phyloP scores from a whole-genome alignment of 331 rosid species.

The Quercus phellos region DNA sequence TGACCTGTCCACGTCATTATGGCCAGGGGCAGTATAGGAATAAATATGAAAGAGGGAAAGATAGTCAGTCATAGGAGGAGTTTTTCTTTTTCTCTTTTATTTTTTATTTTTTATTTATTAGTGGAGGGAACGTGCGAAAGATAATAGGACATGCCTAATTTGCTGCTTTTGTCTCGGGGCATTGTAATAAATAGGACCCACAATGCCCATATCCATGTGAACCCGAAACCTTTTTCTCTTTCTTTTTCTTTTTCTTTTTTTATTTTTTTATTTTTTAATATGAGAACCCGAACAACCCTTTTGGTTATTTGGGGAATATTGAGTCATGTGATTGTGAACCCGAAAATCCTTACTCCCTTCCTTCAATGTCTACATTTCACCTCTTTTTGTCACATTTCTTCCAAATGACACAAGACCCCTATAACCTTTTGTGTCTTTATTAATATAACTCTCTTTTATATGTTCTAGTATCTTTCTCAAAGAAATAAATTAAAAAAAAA shows the following conservation, averaged over 20 bases:
- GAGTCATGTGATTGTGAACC: slow-evolving; percentile 41
- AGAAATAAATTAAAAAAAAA: no score
- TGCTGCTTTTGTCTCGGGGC: slow-evolving; percentile 21
- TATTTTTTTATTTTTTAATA: no score
- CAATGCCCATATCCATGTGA: slow-evolving; percentile 42
- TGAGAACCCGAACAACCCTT: neutral
- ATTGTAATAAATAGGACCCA: slow-evolving; percentile 23
- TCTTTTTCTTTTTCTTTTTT: no score
- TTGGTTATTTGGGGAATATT: neutral
- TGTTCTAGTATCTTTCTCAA: no score
- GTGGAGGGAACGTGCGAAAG: no score
- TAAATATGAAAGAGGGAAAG: neutral
- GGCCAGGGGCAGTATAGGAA: neutral
- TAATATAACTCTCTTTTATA: no score
- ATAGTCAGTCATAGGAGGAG: no score
- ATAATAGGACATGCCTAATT: neutral
- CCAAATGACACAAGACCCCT: slow-evolving; percentile 9
- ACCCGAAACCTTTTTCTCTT: neutral
- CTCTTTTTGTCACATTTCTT: slow-evolving; percentile 18
- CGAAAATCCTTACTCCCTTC: slow-evolving; percentile 4
- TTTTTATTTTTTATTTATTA: no score
- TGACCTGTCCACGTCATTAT: slow-evolving; percentile 2
- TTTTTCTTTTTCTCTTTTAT: no score
- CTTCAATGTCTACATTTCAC: slow-evolving; percentile 1
- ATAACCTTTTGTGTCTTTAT: neutral